A percentile compares a stretch with the other conserved stretches of the same genome.
phyloP scores from a whole-genome alignment of 1,139 yeast species.

The Candida tropicalis region DNA sequence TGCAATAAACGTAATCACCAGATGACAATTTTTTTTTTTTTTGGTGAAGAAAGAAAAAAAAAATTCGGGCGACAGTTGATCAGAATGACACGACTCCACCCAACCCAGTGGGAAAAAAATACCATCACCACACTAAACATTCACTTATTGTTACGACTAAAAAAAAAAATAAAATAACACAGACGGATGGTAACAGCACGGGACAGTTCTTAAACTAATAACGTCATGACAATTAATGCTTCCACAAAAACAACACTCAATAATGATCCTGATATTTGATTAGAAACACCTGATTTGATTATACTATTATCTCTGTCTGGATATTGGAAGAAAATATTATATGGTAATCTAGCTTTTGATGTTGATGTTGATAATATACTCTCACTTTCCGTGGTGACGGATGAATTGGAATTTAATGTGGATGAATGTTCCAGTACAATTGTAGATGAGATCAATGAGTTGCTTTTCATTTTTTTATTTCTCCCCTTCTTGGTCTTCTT shows the following conservation, averaged over 20 bases:
- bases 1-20: constrained; percentile 4
- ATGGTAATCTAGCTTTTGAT: constrained; percentile 3
- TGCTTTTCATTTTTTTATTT: too few species aligned
- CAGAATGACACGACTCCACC: background rate
- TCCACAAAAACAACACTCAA: constrained; percentile 9
- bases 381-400: background rate
- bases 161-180: constrained; percentile 2
- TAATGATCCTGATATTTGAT: constrained; percentile 7
- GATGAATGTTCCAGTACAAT: background rate
- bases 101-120: background rate
- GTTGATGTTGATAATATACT: background rate
- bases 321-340: constrained; percentile 11
- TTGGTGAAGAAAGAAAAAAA: too few species aligned
- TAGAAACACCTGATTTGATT: constrained; percentile 12
- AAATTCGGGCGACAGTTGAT: constrained; percentile 8
- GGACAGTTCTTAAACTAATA: constrained; percentile 6
- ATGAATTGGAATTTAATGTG: background rate
- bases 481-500: too few species aligned
- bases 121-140: background rate
- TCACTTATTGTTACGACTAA: background rate
- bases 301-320: constrained; percentile 7
- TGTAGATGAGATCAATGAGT: too few species aligned
- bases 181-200: too few species aligned
- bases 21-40: constrained; percentile 3
- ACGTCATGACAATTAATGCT: constrained; percentile 10